These are phyloP conservation scores for Cercospora canescens DNA, from an alignment of 2,329 filamentous ascomycete genomes.

Conservation along the genomic window DNA sequence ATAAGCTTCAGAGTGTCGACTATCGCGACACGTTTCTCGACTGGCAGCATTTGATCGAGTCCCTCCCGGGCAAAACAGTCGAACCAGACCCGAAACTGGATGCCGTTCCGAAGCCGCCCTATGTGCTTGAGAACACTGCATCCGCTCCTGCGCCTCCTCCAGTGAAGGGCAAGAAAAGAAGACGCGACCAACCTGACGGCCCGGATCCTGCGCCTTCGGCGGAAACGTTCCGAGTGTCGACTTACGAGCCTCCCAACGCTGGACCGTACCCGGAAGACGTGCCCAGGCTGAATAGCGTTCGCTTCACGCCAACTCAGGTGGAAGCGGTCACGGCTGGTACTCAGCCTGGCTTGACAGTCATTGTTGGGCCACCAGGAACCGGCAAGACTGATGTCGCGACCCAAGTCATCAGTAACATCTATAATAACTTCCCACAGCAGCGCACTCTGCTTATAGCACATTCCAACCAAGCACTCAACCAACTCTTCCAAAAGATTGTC, in stretches of 20 bases:
- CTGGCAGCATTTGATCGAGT: constrained; percentile 91
- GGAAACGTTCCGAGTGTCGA: constrained; percentile 77
- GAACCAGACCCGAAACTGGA: constrained; percentile 72
- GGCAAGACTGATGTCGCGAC: constrained; percentile 99
- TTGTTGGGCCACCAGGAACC: constrained; percentile 93
- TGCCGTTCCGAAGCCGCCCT: constrained; percentile 81
- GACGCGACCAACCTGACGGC: constrained; percentile 72
- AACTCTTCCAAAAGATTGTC: constrained; percentile 97
- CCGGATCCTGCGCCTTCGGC: constrained; percentile 58
- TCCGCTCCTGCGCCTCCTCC: constrained; percentile 48
- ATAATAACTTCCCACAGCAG: constrained; percentile 94
- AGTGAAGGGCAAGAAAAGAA: constrained; percentile 76
- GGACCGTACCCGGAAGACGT: constrained; percentile 87
- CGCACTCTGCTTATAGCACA: constrained; percentile 91
- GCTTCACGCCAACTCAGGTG: constrained; percentile 87
- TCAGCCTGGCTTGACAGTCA: constrained; percentile 88
- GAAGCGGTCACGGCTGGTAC: constrained; percentile 92
- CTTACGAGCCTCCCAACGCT: constrained; percentile 83
- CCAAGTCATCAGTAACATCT: constrained; percentile 98
- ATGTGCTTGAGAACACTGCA: constrained; percentile 66
- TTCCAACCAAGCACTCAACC: constrained; percentile 96
- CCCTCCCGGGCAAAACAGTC: constrained; percentile 81
- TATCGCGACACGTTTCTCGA: constrained; percentile 93
- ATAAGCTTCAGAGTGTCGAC: constrained; percentile 76
- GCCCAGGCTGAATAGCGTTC: constrained; percentile 77